Conservation (phyloP, 2,329 filamentous ascomycete species). For the Microascus cirrosus region DNA sequence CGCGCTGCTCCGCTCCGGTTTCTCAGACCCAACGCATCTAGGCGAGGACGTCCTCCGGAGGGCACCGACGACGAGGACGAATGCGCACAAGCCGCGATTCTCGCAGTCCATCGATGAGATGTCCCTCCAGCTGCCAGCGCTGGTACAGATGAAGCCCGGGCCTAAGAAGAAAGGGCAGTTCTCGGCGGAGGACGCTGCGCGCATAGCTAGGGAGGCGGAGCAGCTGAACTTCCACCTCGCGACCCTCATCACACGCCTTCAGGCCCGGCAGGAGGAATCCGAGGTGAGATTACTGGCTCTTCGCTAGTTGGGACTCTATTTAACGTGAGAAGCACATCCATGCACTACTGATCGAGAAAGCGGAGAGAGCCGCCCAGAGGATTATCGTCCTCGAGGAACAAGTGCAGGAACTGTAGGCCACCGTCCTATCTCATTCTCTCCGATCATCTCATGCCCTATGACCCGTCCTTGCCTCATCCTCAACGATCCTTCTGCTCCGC, state of each 20-base stretch:
- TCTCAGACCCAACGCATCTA: slow-evolving; percentile 16
- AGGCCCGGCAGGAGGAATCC: slow-evolving; percentile 46
- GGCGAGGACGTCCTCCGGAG: neutral
- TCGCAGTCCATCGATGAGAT: neutral
- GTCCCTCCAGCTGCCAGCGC: neutral
- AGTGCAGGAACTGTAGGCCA: slow-evolving; percentile 41
- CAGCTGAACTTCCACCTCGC: slow-evolving; percentile 39
- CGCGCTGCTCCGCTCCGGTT: slow-evolving; percentile 24
- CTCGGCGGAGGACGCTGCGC: slow-evolving; percentile 12
- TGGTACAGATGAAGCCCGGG: neutral
- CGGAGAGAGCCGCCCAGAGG: slow-evolving; percentile 44
- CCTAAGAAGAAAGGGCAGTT: slow-evolving; percentile 1
- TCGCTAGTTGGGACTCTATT: neutral
- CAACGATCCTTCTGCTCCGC: slow-evolving; percentile 3
- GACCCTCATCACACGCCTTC: slow-evolving; percentile 36
- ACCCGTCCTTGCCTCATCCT: neutral
- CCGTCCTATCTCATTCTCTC: neutral
- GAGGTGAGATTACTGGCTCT: slow-evolving; percentile 25
- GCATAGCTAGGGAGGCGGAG: slow-evolving; percentile 16
- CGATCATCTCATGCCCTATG: neutral
- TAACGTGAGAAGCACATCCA: slow-evolving; percentile 43
- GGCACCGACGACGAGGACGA: neutral
- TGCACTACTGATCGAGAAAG: slow-evolving; percentile 43
- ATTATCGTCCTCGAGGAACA: slow-evolving; percentile 50
- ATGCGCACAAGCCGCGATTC: neutral